Conservation (phyloP, 2,329 filamentous ascomycete genomes). For the Nigrospora sphaerica region DNA sequence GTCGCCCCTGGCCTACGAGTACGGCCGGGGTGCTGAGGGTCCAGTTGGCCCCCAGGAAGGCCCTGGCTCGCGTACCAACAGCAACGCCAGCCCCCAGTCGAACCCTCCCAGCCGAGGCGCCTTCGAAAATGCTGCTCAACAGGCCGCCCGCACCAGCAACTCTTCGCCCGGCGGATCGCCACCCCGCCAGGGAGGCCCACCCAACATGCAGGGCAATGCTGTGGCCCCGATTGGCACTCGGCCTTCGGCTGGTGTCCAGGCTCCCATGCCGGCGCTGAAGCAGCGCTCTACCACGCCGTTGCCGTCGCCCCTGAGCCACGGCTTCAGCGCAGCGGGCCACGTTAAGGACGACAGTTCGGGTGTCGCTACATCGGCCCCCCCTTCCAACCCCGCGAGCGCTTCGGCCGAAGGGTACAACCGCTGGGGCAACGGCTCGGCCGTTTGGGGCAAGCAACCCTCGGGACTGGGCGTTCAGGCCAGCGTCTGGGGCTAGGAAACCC, state of each 20-base stretch:
- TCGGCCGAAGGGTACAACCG: slow-evolving; percentile 44
- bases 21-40: slow-evolving; percentile 34
- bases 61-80: slow-evolving; percentile 64
- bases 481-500: slow-evolving; percentile 70
- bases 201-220: slow-evolving; percentile 47
- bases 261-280: slow-evolving; percentile 53
- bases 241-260: slow-evolving; percentile 52
- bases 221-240: slow-evolving; percentile 94
- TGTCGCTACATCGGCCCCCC: slow-evolving; percentile 34
- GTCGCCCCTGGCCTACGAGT: slow-evolving; percentile 75
- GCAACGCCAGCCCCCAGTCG: slow-evolving; percentile 75
- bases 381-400: slow-evolving; percentile 49
- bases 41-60: slow-evolving; percentile 40
- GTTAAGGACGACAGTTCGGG: slow-evolving; percentile 37
- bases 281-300: slow-evolving; percentile 87
- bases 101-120: slow-evolving; percentile 54
- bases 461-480: slow-evolving; percentile 82
- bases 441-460: slow-evolving; percentile 79
- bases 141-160: slow-evolving; percentile 70
- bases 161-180: slow-evolving; percentile 79
- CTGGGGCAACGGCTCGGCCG: slow-evolving; percentile 75
- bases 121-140: slow-evolving; percentile 55
- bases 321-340: slow-evolving; percentile 50
- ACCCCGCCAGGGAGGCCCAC: slow-evolving; percentile 57
- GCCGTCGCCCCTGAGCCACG: slow-evolving; percentile 77